Evolutionary conservation across 768 basidiomycete genomes (phyloP).

Genomic region (Boletus rufocinnamomeus): DNA sequence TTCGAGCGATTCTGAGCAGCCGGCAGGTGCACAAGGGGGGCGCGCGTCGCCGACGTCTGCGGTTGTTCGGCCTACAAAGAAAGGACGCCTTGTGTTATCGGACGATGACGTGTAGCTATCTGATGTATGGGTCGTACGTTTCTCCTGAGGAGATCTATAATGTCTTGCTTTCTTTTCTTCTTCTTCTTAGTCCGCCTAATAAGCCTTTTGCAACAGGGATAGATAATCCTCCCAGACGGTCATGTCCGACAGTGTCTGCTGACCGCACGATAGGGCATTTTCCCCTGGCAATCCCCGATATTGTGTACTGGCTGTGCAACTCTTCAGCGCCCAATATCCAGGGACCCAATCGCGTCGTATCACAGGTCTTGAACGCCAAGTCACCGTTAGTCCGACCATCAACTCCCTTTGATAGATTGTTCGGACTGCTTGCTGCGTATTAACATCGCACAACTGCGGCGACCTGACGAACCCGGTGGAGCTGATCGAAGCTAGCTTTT

Average conservation of each 20-base stretch:
- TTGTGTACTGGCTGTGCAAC: constrained; percentile 9
- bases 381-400: constrained; percentile 10
- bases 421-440: neutral
- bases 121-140: constrained; percentile 14
- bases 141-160: constrained; percentile 6
- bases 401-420: neutral
- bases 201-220: constrained; percentile 10
- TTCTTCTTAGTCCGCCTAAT: constrained; percentile 5
- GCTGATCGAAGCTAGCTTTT: neutral
- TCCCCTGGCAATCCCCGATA: constrained; percentile 1
- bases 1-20: constrained; percentile 26
- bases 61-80: constrained; percentile 24
- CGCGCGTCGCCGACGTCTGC: constrained; percentile 2
- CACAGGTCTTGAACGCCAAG: constrained; percentile 9
- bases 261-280: neutral
- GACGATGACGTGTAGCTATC: constrained; percentile 38
- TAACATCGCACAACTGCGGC: neutral
- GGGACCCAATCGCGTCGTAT: constrained; percentile 22
- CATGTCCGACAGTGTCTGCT: neutral
- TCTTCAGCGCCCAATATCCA: constrained; percentile 2
- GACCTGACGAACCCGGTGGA: constrained; percentile 9
- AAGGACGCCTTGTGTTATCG: constrained; percentile 37
- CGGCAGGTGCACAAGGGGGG: neutral
- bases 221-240: too few relatives aligned
- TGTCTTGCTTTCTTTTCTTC: neutral